These are phyloP conservation scores for Eurotiales sp. DNA, from an alignment of 2,329 filamentous ascomycete species.

Conservation along the genomic window DNA sequence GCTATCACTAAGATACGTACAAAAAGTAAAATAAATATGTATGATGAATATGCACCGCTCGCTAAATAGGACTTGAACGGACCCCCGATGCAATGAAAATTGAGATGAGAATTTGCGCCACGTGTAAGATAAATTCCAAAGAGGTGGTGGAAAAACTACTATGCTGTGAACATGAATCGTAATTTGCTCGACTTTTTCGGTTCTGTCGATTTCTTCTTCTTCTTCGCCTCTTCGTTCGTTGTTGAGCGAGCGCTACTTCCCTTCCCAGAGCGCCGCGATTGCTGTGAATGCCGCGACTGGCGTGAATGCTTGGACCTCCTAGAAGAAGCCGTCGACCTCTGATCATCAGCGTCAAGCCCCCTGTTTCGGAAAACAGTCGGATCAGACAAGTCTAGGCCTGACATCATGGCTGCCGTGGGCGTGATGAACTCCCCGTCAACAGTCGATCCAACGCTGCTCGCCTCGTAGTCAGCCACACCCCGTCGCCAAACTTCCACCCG, in stretches of 20 bases:
- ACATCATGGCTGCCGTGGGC: conserved; percentile 51
- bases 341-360: conserved; percentile 26
- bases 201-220: conserved; percentile 13
- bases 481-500: conserved; percentile 61
- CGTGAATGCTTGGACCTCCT: conserved; percentile 21
- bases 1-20: no score
- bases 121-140: not conserved
- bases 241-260: not conserved
- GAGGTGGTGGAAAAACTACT: not conserved
- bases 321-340: conserved; percentile 30
- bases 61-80: no score
- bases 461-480: conserved; percentile 58
- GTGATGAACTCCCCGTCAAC: conserved; percentile 66
- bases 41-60: no score
- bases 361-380: conserved; percentile 18
- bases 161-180: conserved; percentile 33
- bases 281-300: conserved; percentile 23
- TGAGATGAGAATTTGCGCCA: not conserved
- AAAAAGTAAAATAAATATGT: no score
- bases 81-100: not conserved
- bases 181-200: conserved; percentile 19
- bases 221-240: not conserved
- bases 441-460: conserved; percentile 53
- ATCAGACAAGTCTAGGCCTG: conserved; percentile 38
- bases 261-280: conserved; percentile 22